A percentile compares a stretch with the other conserved stretches of the same genome.
Conservation (phyloP, 345 rosid species). For the Eucalyptus marginata region DNA sequence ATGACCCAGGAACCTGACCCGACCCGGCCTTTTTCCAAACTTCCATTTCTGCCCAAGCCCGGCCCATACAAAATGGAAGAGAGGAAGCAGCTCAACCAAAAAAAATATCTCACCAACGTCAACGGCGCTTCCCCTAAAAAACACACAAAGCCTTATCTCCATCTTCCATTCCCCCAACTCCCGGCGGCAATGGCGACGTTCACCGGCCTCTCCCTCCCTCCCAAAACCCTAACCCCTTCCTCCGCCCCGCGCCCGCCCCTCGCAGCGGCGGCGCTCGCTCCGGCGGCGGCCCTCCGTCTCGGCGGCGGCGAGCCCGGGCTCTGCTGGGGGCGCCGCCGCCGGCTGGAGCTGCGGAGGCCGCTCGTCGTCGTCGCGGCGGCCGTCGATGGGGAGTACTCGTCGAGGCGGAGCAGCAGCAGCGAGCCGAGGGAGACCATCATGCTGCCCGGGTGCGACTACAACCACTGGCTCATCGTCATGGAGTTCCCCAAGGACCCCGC, state of each 20-base stretch:
- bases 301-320: background rate
- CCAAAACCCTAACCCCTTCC: constrained; percentile 20
- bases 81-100: background rate
- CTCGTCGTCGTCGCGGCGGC: constrained; percentile 14
- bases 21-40: background rate
- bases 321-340: background rate
- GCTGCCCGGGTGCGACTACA: constrained; percentile 91
- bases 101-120: background rate
- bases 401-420: constrained; percentile 50
- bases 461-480: constrained; percentile 97
- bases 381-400: constrained; percentile 48
- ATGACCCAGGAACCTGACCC: background rate
- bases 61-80: background rate
- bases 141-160: background rate
- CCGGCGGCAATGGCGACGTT: constrained; percentile 38
- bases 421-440: constrained; percentile 87
- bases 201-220: constrained; percentile 24
- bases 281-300: background rate
- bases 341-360: background rate
- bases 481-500: constrained; percentile 97
- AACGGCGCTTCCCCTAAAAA: background rate
- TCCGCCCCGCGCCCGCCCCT: background rate
- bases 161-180: background rate
- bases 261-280: background rate
- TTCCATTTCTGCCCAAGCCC: background rate